These are phyloP conservation scores for Raddia guianensis DNA, from an alignment of 176 grass and related monocot species.

Conservation along the genomic window DNA sequence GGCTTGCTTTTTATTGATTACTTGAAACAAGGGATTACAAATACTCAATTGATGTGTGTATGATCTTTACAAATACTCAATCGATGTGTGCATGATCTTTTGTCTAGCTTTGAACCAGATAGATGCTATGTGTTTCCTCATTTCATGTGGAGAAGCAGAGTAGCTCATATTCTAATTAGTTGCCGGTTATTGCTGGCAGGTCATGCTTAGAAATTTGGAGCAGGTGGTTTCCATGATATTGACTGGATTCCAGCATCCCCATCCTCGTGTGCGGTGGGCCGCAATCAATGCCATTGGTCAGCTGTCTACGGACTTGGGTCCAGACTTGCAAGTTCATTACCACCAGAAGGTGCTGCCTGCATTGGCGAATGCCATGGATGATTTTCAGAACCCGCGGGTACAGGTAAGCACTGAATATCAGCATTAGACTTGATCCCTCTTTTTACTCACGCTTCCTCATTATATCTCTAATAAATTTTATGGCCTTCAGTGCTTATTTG, in stretches of 20 bases:
- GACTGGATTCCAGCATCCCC: slow-evolving; percentile 78
- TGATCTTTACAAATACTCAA: slow-evolving; percentile 14
- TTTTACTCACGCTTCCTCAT: not conserved
- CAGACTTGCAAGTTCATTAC: slow-evolving; percentile 92
- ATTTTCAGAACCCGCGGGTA: slow-evolving; percentile 96
- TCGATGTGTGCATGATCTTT: slow-evolving; percentile 10
- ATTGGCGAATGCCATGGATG: slow-evolving; percentile 91
- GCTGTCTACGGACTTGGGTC: slow-evolving; percentile 93
- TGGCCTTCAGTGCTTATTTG: not conserved
- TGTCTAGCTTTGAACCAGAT: slow-evolving; percentile 2
- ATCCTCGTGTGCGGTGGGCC: slow-evolving; percentile 94
- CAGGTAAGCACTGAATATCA: slow-evolving; percentile 57
- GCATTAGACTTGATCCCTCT: slow-evolving; percentile 18
- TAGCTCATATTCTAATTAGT: slow-evolving; percentile 15
- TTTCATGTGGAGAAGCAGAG: slow-evolving; percentile 26
- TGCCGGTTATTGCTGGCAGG: slow-evolving; percentile 53
- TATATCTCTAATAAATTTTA: not conserved
- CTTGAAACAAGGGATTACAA: not conserved
- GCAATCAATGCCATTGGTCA: slow-evolving; percentile 97
- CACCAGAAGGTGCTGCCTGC: slow-evolving; percentile 89
- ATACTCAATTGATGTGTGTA: slow-evolving; percentile 23
- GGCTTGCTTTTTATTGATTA: not conserved
- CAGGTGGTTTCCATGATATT: slow-evolving; percentile 94
- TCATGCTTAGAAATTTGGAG: slow-evolving; percentile 95
- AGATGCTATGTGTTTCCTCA: not conserved